These are phyloP conservation scores for Kurtzmaniella quercitrusa DNA, from an alignment of 1,139 yeast species.

Conservation along the genomic window DNA sequence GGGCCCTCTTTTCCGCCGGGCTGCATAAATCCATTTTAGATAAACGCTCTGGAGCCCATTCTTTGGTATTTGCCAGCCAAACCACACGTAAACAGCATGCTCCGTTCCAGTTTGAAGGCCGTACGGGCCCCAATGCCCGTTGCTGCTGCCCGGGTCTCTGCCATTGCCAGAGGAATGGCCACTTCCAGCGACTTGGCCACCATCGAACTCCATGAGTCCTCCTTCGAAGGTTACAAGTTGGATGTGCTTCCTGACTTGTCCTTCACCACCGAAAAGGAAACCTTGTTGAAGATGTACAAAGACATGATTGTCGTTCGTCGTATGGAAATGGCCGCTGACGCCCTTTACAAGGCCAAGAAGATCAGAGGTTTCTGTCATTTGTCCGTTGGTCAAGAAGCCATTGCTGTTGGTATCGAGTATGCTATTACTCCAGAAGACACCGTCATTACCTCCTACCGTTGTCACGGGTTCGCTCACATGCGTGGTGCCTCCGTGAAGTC, in stretches of 20 bases:
- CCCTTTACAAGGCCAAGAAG: constrained; percentile 95
- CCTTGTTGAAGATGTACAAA: constrained; percentile 88
- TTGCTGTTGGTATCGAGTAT: constrained; percentile 96
- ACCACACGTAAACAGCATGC: constrained; percentile 2
- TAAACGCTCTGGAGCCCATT: neutral
- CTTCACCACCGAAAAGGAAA: constrained; percentile 75
- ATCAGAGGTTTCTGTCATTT: constrained; percentile 98
- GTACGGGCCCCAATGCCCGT: constrained; percentile 6
- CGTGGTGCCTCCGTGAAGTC: constrained; percentile 91
- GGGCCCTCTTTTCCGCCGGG: constrained; percentile 5
- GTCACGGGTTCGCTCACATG: constrained; percentile 97
- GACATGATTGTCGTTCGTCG: constrained; percentile 93
- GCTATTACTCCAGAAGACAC: constrained; percentile 84
- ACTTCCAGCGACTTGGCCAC: constrained; percentile 37
- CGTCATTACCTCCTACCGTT: constrained; percentile 93
- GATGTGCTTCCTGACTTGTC: constrained; percentile 64
- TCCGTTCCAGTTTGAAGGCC: constrained; percentile 6
- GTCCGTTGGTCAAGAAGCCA: constrained; percentile 98
- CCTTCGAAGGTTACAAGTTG: constrained; percentile 83
- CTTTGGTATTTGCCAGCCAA: neutral
- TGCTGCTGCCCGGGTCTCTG: constrained; percentile 9
- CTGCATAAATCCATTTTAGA: neutral
- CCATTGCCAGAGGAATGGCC: constrained; percentile 32
- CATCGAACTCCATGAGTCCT: constrained; percentile 65
- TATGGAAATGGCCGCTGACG: constrained; percentile 99